Base-by-base conservation (phyloP, 2,329 filamentous ascomycete genomes). In the Verticillium nubilum region DNA sequence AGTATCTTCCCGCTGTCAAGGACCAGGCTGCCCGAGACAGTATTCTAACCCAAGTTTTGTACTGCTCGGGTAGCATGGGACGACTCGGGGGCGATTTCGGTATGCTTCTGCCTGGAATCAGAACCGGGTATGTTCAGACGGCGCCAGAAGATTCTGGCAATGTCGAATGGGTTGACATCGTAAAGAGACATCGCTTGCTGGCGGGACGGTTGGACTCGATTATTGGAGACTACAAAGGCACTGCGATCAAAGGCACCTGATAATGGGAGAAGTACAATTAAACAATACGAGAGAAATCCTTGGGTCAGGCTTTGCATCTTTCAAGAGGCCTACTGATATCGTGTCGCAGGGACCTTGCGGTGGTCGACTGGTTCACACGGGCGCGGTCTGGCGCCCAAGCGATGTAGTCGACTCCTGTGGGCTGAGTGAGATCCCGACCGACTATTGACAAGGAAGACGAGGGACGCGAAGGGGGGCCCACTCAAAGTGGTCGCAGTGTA, bases 81-180 rank as follows among this genome's bases (percentile, higher is more conserved):
- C 84, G 95, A 54, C 77, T 98, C 0, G 95, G 95, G 2, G 93
- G 91, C 1, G 95, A 99, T 72, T 99, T 99, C 74, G 89, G 93
- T 59, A 84, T 97, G 78, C 85, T 97, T 64, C 81, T 98, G 60
- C 91, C 92, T 33, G 84, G 82, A 58, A 77, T 84, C 52, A 63
- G 80, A 17, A 53, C 27, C 17, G 52, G 4, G 17, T 4, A 7
- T 71, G 62, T 69, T 65, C 66, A 78, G 68, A 17, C 71, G 71
- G 26, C 76, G 76, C 25, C 15, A 23, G 25, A 28, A 19, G 25
- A 53, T 53, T 15, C 52, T 5, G 5, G 25, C 17, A 57, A 63
- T n/a, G 55, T 57, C 62, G 87, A 97, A 73, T 97, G 93, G 93
- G 90, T 92, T 37, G 90, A 93, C 61, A 85, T 96, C 33, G 92